Evolutionary conservation across 257 asterid species (phyloP), one percentile per base, ranked within the genome.

Genomic region (Solanum bulbocastanum): DNA sequence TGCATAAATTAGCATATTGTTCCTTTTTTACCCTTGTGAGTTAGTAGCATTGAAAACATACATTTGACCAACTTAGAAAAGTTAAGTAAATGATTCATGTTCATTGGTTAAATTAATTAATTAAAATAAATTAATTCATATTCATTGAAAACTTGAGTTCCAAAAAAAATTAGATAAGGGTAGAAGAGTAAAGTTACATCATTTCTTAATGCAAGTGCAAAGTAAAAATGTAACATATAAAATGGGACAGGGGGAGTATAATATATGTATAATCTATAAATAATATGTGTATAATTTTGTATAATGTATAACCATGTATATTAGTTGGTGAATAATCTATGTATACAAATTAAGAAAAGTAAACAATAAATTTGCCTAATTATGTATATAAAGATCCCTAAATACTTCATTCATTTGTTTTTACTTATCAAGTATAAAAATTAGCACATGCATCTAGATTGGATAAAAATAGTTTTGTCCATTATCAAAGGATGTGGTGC

Each of bases 391-490:
- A 62, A 62, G 15, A n/a, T 62, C 1, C 8, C 8, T 25, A n/a
- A 62, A 62, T 62, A n/a, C 3, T 62, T 62, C 16, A 3, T 62
- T 62, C 13, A 4, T 62, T 62, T 2, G 2, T 3, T 62, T 62
- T 62, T n/a, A 62, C 8, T n/a, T 62, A 5, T 62, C 33, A 4
- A n/a, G 7, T 62, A 62, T 4, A 5, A 56, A 91, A 18, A 15
- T 91, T 20, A 33, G 89, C 88, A 22, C 89, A 83, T 69, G 79
- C 39, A 36, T 75, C 93, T 46, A 91, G 73, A 49, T 62, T 87
- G 12, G 87, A 84, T 52, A 90, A 89, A 69, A 89, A 91, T 39
- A 89, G 90, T 71, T 85, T 91, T 58, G 78, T 65, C 40, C 75
- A 52, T 52, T 1, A 52, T 16, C 22, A 52, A 16, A 52, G 60